Evolutionary conservation across 257 asterid species (phyloP), one percentile per base, ranked within the genome.

Genomic region (Jacaranda copaia): DNA sequence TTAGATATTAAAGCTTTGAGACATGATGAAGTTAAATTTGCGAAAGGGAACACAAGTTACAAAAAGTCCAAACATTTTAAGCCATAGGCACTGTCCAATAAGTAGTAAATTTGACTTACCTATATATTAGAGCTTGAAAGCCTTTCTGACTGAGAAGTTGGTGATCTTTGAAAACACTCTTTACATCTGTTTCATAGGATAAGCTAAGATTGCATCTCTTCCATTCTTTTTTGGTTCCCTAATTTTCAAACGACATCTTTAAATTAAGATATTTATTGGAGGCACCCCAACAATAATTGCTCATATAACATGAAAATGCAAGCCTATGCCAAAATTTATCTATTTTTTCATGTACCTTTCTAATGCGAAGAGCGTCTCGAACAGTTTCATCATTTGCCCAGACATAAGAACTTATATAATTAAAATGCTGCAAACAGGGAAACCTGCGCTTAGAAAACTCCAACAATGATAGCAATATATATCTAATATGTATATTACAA

Each of bases 91-190:
- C n/a, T 4, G 25, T 15, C 6, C 32, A 1, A 0, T 11, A 49
- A 9, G n/a, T 49, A 49, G 56, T 4, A 9, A 14, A 9, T 49
- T 61, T 39, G 25, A 61, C 66, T 78, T 12, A 80, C 87, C 84
- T 83, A 12, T 81, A 81, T 11, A 73, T 75, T 76, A 86, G 57
- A 9, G 75, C 83, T 76, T 49, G 83, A 11, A 77, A 76, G 25
- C 81, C 76, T 69, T 83, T 83, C 38, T 77, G 68, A 35, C 42
- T 58, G 7, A 81, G 82, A 67, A 77, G 73, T 70, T 65, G 20
- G 66, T 76, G 85, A 56, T 73, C 36, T 12, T 19, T 20, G 32
- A 66, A 12, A 12, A 68, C 79, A 15, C 77, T 81, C 19, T 15
- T n/a, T 1, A 73, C 73, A 57, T 75, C 77, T 0, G 0, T 0